Conservation (phyloP, 2,329 filamentous ascomycete species). For the Hypoxylon sp. region DNA sequence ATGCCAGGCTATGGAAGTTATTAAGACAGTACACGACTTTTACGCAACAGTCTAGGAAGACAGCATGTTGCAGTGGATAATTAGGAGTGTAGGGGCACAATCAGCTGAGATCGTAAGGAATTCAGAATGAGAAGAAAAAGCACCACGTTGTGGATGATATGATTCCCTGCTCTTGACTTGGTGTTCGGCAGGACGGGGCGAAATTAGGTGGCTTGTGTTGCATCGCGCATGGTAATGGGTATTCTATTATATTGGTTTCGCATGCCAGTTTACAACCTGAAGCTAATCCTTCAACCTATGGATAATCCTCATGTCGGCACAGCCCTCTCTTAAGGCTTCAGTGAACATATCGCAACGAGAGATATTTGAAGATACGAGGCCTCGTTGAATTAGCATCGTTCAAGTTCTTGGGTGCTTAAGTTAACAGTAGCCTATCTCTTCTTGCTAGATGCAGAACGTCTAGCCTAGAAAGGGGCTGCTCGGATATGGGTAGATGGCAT, state of each 20-base stretch:
- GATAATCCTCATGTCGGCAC: not conserved
- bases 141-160: constrained; percentile 24
- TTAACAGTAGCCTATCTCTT: not conserved
- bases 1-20: constrained; percentile 26
- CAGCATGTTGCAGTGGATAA: constrained; percentile 15
- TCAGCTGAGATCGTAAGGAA: constrained; percentile 13
- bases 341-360: not conserved
- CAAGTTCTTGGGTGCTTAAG: not conserved
- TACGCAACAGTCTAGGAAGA: constrained; percentile 10
- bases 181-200: constrained; percentile 31
- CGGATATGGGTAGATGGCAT: not conserved
- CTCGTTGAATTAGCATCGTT: not conserved
- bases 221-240: constrained; percentile 25
- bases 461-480: not conserved
- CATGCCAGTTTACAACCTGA: constrained; percentile 22
- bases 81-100: constrained; percentile 5
- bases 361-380: not conserved
- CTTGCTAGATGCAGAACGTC: not conserved
- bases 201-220: constrained; percentile 35
- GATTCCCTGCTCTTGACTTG: constrained; percentile 41
- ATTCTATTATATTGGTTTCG: constrained; percentile 35
- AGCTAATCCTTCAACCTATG: constrained; percentile 14
- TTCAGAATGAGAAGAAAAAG: constrained; percentile 28
- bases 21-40: constrained; percentile 13
- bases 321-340: not conserved